Percentiles rank a stretch among this genome's conserved stretches.
Evolutionary conservation across 2,329 filamentous ascomycete genomes (phyloP).

Genomic region (Fusarium clavum): DNA sequence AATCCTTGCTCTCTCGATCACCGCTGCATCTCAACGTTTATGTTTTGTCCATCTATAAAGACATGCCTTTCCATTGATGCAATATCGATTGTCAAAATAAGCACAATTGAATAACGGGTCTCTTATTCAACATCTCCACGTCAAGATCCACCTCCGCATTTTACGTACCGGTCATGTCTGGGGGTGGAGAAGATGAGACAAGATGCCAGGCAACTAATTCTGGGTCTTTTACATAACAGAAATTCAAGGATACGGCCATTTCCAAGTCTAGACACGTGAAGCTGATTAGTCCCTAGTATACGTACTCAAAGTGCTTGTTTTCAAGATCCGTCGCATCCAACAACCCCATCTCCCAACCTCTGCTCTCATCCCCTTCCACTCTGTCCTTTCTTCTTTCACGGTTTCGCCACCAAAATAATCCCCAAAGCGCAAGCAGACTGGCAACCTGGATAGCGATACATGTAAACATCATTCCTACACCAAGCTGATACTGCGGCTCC

Average conservation of each 20-base stretch:
- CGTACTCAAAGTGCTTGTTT: slow-evolving; percentile 34
- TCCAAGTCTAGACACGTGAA: not conserved
- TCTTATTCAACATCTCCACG: not conserved
- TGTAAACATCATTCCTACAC: slow-evolving; percentile 37
- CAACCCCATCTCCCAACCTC: slow-evolving; percentile 23
- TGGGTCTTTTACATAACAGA: not conserved
- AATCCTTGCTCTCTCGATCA: not conserved
- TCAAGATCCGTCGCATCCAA: slow-evolving; percentile 31
- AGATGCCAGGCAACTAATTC: not conserved
- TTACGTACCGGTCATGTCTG: not conserved
- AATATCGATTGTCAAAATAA: not conserved
- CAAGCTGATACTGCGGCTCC: slow-evolving; percentile 26
- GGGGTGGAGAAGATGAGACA: not conserved
- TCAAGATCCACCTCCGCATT: not conserved
- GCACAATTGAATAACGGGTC: not conserved
- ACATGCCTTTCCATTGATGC: fast-evolving
- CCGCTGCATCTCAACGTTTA: not conserved
- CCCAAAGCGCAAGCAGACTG: slow-evolving; percentile 21
- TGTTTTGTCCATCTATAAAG: not conserved
- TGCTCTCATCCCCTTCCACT: not conserved
- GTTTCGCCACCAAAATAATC: slow-evolving; percentile 24
- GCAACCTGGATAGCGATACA: slow-evolving; percentile 28
- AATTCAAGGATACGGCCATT: not conserved
- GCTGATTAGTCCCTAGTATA: slow-evolving; percentile 7
- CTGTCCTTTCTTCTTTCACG: not conserved